These are phyloP conservation scores for Boletus eberwhitei DNA, from an alignment of 768 basidiomycete species.

Conservation along the genomic window DNA sequence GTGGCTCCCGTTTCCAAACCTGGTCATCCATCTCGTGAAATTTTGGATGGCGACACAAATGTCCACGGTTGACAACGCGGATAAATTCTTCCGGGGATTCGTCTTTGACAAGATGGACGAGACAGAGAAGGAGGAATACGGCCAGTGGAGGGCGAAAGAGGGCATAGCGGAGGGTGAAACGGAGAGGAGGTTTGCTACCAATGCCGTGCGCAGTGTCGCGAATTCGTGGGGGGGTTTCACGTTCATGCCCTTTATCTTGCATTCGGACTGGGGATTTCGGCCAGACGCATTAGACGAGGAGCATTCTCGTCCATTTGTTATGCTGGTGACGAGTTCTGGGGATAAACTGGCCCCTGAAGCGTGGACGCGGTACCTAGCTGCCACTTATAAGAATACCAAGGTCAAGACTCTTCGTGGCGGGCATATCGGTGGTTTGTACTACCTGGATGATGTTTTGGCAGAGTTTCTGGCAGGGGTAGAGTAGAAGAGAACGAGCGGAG, in stretches of 20 bases:
- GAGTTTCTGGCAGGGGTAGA: conserved; percentile 23
- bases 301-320: conserved; percentile 42
- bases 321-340: conserved; percentile 40
- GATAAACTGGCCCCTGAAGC: conserved; percentile 41
- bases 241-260: conserved; percentile 39
- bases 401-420: conserved; percentile 45
- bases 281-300: conserved; percentile 43
- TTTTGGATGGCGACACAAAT: conserved; percentile 35
- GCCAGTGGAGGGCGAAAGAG: conserved; percentile 39
- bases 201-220: conserved; percentile 45
- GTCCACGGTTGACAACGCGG: conserved; percentile 38
- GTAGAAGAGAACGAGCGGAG: conserved; percentile 2
- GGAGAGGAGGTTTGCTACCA: conserved; percentile 40
- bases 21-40: conserved; percentile 34
- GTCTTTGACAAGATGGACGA: conserved; percentile 43
- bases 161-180: conserved; percentile 43
- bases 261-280: conserved; percentile 51
- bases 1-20: conserved; percentile 37
- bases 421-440: conserved; percentile 44
- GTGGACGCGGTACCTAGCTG: conserved; percentile 48
- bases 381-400: conserved; percentile 42
- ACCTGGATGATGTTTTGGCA: conserved; percentile 45
- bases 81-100: conserved; percentile 36
- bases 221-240: conserved; percentile 52
- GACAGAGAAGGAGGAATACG: conserved; percentile 31